These are phyloP conservation scores for Hanseniaspora uvarum DNA, from an alignment of 1,139 yeast species.

Conservation along the genomic window DNA sequence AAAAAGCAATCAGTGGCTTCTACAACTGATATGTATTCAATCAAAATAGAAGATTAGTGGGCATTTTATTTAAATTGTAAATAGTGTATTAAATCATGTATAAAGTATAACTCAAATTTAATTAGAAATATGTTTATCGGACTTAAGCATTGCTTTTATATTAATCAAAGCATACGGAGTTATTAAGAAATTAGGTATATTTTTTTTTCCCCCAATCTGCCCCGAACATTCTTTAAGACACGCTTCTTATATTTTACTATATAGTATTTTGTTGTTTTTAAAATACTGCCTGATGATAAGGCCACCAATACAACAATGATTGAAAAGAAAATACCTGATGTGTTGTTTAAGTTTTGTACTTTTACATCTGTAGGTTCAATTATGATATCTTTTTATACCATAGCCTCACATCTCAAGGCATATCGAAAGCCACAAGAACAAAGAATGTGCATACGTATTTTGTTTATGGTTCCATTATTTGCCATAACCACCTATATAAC, in stretches of 20 bases:
- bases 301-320: not conserved
- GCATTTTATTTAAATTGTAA: not conserved
- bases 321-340: constrained; percentile 18
- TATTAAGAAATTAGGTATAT: too few relatives aligned
- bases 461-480: constrained; percentile 47
- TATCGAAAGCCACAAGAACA: constrained; percentile 87
- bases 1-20: not conserved
- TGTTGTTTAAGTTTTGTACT: constrained; percentile 17
- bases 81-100: not conserved
- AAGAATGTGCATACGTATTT: constrained; percentile 71
- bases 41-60: constrained; percentile 6
- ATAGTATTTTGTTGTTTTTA: not conserved
- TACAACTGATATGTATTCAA: not conserved
- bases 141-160: not conserved
- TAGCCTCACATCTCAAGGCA: constrained; percentile 48
- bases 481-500: constrained; percentile 49
- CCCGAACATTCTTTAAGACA: too few relatives aligned
- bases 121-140: not conserved
- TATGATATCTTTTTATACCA: constrained; percentile 38
- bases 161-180: too few relatives aligned
- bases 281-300: too few relatives aligned
- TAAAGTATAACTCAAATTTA: not conserved
- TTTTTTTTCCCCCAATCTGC: not conserved
- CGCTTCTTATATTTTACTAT: not conserved
- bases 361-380: constrained; percentile 24